Percentiles rank a stretch among this genome's conserved stretches.
These are phyloP conservation scores for Beta corolliflora DNA, from an alignment of 179 eudicot genomes.

Conservation along the genomic window DNA sequence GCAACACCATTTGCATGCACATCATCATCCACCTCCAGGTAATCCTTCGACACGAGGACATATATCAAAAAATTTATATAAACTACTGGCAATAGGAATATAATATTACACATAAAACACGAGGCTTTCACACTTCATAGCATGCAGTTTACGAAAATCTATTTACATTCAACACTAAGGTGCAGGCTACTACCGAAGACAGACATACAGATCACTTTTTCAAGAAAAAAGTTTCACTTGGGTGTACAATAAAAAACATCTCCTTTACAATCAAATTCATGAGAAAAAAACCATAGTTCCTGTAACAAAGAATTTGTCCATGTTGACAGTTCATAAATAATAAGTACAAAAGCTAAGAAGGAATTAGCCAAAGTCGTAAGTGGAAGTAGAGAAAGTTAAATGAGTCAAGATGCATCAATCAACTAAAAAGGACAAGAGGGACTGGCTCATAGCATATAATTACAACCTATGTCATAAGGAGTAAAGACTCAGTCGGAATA, in stretches of 20 bases:
- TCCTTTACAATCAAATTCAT: not conserved
- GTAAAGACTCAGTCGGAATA: not conserved
- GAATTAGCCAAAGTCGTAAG: not conserved
- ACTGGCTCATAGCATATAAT: not conserved
- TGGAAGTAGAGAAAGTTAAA: no score
- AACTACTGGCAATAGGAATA: not conserved
- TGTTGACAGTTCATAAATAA: not conserved
- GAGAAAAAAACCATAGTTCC: not conserved
- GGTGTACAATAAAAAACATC: not conserved
- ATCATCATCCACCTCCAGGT: constrained; percentile 68
- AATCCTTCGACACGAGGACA: constrained; percentile 43
- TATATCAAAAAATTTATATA: not conserved
- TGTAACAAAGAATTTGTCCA: not conserved
- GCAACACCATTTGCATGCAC: constrained; percentile 38
- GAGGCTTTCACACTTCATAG: not conserved
- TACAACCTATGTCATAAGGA: not conserved
- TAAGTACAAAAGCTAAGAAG: not conserved
- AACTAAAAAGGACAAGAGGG: not conserved
- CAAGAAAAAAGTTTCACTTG: not conserved
- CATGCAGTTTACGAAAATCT: not conserved
- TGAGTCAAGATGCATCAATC: not conserved
- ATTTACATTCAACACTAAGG: not conserved
- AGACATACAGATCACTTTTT: not conserved
- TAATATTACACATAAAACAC: not conserved
- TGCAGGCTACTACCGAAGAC: not conserved